Percentiles rank a stretch among this genome's conserved stretches.
Conservation (phyloP, 805 yeast species). For the Candida corydali region DNA sequence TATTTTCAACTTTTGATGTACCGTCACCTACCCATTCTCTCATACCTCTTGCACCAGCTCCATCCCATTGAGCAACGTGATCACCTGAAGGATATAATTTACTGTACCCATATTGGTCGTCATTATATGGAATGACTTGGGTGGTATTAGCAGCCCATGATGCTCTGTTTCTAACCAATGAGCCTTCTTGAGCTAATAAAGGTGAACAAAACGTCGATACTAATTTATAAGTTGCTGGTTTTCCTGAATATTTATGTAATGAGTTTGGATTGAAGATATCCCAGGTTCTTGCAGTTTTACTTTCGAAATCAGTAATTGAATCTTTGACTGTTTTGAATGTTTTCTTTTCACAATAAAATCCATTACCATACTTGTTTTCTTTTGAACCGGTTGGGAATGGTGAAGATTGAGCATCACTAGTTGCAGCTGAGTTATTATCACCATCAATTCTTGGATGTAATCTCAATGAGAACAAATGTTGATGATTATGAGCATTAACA, state of each 20-base stretch:
- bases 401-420: conserved; percentile 58
- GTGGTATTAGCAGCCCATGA: conserved; percentile 71
- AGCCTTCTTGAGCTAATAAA: conserved; percentile 67
- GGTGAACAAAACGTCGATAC: conserved; percentile 74
- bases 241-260: conserved; percentile 64
- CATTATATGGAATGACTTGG: conserved; percentile 68
- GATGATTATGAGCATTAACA: conserved; percentile 83
- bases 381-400: conserved; percentile 58
- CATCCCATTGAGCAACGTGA: conserved; percentile 70
- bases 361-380: conserved; percentile 78
- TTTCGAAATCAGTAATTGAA: conserved; percentile 58
- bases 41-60: conserved; percentile 64
- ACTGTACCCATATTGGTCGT: conserved; percentile 46
- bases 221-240: conserved; percentile 72
- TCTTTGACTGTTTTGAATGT: conserved; percentile 66
- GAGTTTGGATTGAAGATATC: conserved; percentile 71
- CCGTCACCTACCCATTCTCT: conserved; percentile 68
- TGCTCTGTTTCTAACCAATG: conserved; percentile 75
- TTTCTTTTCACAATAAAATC: conserved; percentile 61
- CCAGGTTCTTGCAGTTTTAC: conserved; percentile 69
- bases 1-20: conserved; percentile 51
- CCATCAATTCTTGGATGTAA: conserved; percentile 81
- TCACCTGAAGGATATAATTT: conserved; percentile 79
- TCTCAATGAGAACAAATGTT: conserved; percentile 75
- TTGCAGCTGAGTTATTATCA: conserved; percentile 69